Base-by-base conservation (phyloP, 1,284 basidiomycete genomes). In the Ceratobasidium sp. region DNA sequence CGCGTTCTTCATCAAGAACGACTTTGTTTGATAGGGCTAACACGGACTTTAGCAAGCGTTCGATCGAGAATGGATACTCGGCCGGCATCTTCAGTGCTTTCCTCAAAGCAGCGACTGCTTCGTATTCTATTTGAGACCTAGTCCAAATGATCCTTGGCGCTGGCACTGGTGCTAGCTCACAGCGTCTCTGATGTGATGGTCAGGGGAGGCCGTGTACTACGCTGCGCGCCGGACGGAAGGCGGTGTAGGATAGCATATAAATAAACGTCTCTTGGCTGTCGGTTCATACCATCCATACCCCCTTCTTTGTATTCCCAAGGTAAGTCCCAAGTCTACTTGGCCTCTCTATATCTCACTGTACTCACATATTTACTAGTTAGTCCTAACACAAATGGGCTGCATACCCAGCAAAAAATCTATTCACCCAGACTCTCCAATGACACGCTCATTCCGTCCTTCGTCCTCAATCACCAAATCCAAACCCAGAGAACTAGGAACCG, bases 361-460 rank as follows among this genome's bases (percentile, higher is more conserved):
- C 33, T 33, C 33, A 33, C 33, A 33, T 33, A 33, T 33, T 33
- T 33, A 51, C 49, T 20, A 20, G 7, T 44, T 66, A 9, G 3
- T 40, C 46, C 46, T 23, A 40, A 6, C 13, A 10, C 51, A 10
- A 72, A 33, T 72, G 70, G 70, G 70, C 12, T 60, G 70, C 46
- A 60, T 72, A 10, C 56, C 70, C 10, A 72, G 56, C 58, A 72
- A 72, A 28, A 42, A 60, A 12, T 42, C 39, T 26, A 23, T 51
- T 7, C n/a, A 58, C 28, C 28, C 70, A 7, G 23, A 49, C 23
- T 42, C 70, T 72, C 53, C 55, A 42, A 72, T 61, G 70, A 33
- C 33, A 33, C 56, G 46, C 12, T 42, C 70, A 26, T 5, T 44
- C 2, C 28, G 7, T 7, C 28, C 61, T 20, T 33, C 55, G n/a